Conservation (phyloP, 805 yeast species). For the Zygosaccharomyces bailii region DNA sequence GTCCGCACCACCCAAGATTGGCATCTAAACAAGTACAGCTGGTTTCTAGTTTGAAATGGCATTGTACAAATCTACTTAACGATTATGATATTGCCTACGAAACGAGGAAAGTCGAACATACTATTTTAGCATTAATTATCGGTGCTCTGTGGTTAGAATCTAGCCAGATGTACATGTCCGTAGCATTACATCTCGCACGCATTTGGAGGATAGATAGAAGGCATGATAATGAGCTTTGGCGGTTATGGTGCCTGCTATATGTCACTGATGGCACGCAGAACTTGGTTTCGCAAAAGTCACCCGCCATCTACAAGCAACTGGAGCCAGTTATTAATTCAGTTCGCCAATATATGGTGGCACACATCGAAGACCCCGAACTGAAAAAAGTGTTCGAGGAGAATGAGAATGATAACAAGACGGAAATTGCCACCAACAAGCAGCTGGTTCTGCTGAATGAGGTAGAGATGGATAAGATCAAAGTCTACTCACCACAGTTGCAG, state of each 20-base stretch:
- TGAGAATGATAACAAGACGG: conserved; percentile 11
- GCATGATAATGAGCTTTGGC: conserved; percentile 39
- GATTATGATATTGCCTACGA: conserved; percentile 34
- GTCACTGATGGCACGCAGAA: conserved; percentile 69
- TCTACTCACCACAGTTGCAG: conserved; percentile 29
- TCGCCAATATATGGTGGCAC: conserved; percentile 10
- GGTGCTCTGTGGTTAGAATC: conserved; percentile 69
- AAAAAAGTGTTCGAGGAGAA: conserved; percentile 16
- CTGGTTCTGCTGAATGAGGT: conserved; percentile 24
- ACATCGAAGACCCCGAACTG: conserved; percentile 12
- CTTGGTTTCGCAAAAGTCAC: conserved; percentile 54
- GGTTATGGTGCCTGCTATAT: conserved; percentile 64
- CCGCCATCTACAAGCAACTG: conserved; percentile 44
- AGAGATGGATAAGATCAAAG: conserved; percentile 20
- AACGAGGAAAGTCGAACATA: conserved; percentile 52
- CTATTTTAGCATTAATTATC: conserved; percentile 58
- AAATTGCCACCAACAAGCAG: conserved; percentile 19
- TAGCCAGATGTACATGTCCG: conserved; percentile 60
- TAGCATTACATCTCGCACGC: conserved; percentile 65
- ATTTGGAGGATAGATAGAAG: conserved; percentile 19
- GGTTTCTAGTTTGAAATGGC: conserved; percentile 35
- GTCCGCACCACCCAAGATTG: conserved; percentile 51
- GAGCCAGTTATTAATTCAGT: conserved; percentile 41
- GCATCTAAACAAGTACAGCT: conserved; percentile 18
- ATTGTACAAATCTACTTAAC: conserved; percentile 32